Evolutionary conservation across 305 asterid species (phyloP), one percentile per base, ranked within the genome.

Genomic region (Fraxinus angustifolia): DNA sequence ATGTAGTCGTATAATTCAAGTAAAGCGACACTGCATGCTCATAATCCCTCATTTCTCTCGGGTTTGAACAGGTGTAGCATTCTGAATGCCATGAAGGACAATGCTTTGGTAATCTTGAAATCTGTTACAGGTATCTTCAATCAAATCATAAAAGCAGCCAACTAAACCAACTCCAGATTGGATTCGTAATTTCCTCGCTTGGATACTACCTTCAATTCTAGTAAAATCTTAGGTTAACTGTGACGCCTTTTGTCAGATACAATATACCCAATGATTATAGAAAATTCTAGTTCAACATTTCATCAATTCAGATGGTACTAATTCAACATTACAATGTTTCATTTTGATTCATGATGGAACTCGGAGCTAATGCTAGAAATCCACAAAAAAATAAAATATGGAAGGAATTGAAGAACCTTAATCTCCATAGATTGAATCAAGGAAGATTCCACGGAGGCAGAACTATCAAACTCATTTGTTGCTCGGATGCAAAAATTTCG

Each of bases 351-450:
- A 4, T 1, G 17, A 33, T 28, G 5, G 35, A 28, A 67, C 73
- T 67, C 14, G 4, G 34, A 62, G 72, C 14, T 77, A 23, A 14
- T 67, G 58, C 53, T 16, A 72, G 33, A 56, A 60, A 56, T 50
- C 36, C 17, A 21, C 26, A 62, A 60, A 4, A 6, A 34, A 79
- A 40, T 0, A 28, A 16, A 1, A 17, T 16, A 36, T n/a, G 45
- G 42, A 71, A 26, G 78, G 42, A 71, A 26, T 76, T 0, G 6
- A 73, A 58, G 12, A 67, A 95, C 98, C 98, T 95, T 95, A 83
- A 85, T 92, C 87, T 92, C 88, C 98, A 95, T 95, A 2, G 95
- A 87, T 76, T 89, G 93, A 89, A 93, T 93, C 80, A 93, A 79
- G 50, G 92, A 90, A 77, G 92, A 78, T 81, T 84, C 92, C 81